Evolutionary conservation across 768 basidiomycete species (phyloP), one percentile per base, ranked within the genome.

Genomic region (Leccinum aurantiacum): DNA sequence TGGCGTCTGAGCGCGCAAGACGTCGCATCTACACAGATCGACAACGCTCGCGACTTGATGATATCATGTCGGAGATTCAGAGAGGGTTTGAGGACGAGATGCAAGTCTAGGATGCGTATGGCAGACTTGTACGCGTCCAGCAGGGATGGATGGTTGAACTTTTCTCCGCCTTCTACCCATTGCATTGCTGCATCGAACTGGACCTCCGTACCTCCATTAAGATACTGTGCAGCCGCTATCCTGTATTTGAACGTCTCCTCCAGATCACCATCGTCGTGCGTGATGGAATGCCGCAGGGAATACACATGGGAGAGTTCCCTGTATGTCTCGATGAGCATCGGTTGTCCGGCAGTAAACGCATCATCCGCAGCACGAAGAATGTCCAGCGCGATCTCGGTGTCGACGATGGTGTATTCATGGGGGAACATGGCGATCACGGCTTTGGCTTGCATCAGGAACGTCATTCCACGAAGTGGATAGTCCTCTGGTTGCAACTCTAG

Each of bases 11-110:
- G 67, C 7, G 73, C 74, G 22, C 66, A 67, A 9, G 69, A 63
- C 1, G 68, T 71, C 4, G 74, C 72, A 53, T 73, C 69, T 14
- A 59, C 59, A 44, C 65, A 69, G 24, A 69, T 41, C 8, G 66
- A 59, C 29, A 57, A 10, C n/a, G 62, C 57, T 6, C 38, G 52
- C 1, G 33, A 38, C 58, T 60, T 64, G 31, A 69, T 60, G 4
- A 67, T 61, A 33, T 60, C 38, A 10, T 68, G 59, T 22, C 63
- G 67, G 35, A 57, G 50, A n/a, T 60, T 29, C 56, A 60, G 27
- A 10, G 65, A 59, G 7, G 61, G 61, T 29, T 66, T 63, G 4
- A 62, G 62, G 41, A 60, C 56, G 15, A 70, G 58, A 57, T 65
- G 63, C 1, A 64, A 54, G 22, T 70, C 69, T 10, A 67, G 54